Evolutionary conservation across 208 protist genomes (phyloP).

Genomic region (Histomonas meleagridis): DNA sequence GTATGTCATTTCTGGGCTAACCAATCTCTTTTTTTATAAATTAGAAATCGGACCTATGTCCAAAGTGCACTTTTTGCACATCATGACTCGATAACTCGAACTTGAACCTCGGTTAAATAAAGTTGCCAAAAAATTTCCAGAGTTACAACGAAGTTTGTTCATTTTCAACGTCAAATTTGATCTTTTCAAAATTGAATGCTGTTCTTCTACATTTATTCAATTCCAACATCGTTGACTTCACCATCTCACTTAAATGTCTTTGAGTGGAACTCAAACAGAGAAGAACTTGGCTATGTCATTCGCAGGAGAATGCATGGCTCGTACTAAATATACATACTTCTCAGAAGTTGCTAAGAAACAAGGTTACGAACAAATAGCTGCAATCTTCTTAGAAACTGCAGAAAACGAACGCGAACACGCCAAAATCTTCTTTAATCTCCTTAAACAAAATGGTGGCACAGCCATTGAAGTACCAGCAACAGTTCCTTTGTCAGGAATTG

Average conservation of each 20-base stretch:
- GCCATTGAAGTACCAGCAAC: not conserved
- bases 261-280: not conserved
- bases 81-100: too few relatives aligned
- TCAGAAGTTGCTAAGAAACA: not conserved
- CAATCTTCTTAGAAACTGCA: not conserved
- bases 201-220: too few relatives aligned
- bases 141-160: too few relatives aligned
- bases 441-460: not conserved
- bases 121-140: too few relatives aligned
- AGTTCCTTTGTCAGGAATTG: not conserved
- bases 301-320: not conserved
- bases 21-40: too few relatives aligned
- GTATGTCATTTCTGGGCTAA: too few relatives aligned
- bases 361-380: not conserved
- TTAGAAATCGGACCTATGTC: too few relatives aligned
- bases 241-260: not conserved
- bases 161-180: too few relatives aligned
- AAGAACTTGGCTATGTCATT: not conserved
- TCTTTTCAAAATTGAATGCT: too few relatives aligned
- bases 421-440: slow-evolving; percentile 19
- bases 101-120: too few relatives aligned
- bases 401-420: slow-evolving; percentile 4
- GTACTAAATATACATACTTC: slow-evolving; percentile 12
- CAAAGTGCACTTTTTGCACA: too few relatives aligned
- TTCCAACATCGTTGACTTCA: too few relatives aligned